Percentiles rank a stretch among this genome's conserved stretches.
phyloP scores from a whole-genome alignment of 257 asterid genomes.

The Fraxinus quadrangulata region DNA sequence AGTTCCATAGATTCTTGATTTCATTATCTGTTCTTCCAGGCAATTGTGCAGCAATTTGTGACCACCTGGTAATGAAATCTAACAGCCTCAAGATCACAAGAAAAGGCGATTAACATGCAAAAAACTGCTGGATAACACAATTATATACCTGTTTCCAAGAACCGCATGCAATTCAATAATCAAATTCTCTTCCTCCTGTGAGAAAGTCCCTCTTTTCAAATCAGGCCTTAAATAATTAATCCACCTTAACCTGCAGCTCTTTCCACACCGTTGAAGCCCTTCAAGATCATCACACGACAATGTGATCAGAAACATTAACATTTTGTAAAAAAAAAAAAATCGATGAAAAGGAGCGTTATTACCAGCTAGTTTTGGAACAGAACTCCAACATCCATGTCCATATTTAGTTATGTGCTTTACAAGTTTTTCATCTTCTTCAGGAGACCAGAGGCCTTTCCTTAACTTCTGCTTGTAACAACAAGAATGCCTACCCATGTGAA shows the following conservation, averaged over 20 bases:
- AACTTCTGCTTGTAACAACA: constrained; percentile 86
- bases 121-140: background rate
- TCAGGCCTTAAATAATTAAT: constrained; percentile 92
- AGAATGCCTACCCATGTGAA: constrained; percentile 88
- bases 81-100: background rate
- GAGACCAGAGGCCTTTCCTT: constrained; percentile 97
- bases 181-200: constrained; percentile 78
- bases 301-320: background rate
- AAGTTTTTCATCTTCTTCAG: constrained; percentile 97
- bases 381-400: constrained; percentile 99
- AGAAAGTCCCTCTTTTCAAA: constrained; percentile 86
- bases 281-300: background rate
- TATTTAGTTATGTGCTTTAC: constrained; percentile 68
- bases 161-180: constrained; percentile 87
- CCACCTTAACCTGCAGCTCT: constrained; percentile 94
- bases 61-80: constrained; percentile 61
- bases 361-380: constrained; percentile 98
- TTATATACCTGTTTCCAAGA: constrained; percentile 74
- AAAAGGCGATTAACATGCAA: background rate
- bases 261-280: constrained; percentile 93
- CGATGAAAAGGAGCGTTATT: background rate
- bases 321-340: background rate
- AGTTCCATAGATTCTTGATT: constrained; percentile 89
- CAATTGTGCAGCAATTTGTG: constrained; percentile 83
- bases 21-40: constrained; percentile 96